Base-by-base conservation (phyloP, 2,329 filamentous ascomycete species). In the Fusarium graminum region DNA sequence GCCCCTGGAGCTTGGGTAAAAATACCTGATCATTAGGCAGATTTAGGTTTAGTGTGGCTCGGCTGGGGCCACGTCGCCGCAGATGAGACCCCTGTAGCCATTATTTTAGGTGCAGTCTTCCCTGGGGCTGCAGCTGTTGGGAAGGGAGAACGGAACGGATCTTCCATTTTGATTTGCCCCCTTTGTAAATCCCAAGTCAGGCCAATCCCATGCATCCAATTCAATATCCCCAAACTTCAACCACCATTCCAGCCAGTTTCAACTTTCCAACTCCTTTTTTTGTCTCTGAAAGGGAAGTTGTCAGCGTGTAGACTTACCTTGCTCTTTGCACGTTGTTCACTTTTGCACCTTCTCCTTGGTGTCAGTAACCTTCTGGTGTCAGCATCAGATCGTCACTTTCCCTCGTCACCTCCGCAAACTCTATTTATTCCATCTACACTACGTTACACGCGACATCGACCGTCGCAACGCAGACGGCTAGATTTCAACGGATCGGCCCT, bases 1-100 rank as follows among this genome's bases (percentile, higher is more conserved):
- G 44, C 63, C 63, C 63, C 63, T 66, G 53, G 65, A 52, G 50
- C 46, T 46, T 52, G 28, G 32, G 53, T 64, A 67, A 54, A 49
- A 52, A 67, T 67, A 64, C 42, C 29, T 47, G 47, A 26, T 32
- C 25, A 2, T 45, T 65, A 57, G 45, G 44, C 54, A 25, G n/a
- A 10, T 41, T 26, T 16, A 10, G 59, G 64, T 19, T 67, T 67
- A 67, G 64, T 44, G 59, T 36, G 12, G 7, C 28, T 25, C 52
- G 36, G 63, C 59, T 69, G 51, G 55, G 58, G 61, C 67, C 67
- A 70, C 67, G 67, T 63, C 61, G 67, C 64, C 56, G 68, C 60
- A 54, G 43, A 30, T 25, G 41, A 52, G 16, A 69, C 43, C 62
- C 65, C 41, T 69, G 65, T 65, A 66, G 30, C 22, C 28, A 22